phyloP scores from a whole-genome alignment of 345 rosid genomes.

The Excoecaria agallocha region DNA sequence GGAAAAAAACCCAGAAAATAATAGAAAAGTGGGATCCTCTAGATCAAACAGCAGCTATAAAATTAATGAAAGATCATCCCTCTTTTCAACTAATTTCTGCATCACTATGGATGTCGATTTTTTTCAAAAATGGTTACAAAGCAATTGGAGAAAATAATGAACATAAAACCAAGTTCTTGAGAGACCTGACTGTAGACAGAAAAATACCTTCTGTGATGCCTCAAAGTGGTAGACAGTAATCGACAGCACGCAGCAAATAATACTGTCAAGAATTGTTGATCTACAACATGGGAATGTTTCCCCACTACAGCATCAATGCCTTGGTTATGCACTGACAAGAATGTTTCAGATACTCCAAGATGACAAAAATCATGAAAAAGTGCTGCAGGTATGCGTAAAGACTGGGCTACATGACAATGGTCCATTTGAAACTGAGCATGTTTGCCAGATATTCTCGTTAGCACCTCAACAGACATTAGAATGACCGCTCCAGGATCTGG shows the following conservation, averaged over 20 bases:
- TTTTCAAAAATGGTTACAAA: constrained; percentile 2
- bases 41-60: not conserved
- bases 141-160: constrained; percentile 1
- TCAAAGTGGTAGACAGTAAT: constrained; percentile 65
- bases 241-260: constrained; percentile 70
- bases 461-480: constrained; percentile 85
- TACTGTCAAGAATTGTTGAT: constrained; percentile 51
- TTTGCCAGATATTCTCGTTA: constrained; percentile 76
- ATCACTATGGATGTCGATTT: not conserved
- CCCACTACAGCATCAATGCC: constrained; percentile 22
- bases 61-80: not conserved
- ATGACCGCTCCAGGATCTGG: constrained; percentile 85
- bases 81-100: not conserved
- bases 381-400: constrained; percentile 62
- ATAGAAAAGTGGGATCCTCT: not conserved
- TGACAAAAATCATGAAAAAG: constrained; percentile 54
- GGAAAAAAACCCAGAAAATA: not conserved
- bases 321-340: constrained; percentile 25
- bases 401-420: constrained; percentile 71
- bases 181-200: not conserved
- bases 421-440: constrained; percentile 62
- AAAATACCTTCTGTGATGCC: constrained; percentile 73
- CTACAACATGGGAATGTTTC: constrained; percentile 32
- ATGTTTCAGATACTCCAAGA: constrained; percentile 32
- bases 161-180: not conserved